Evolutionary conservation across 1,284 basidiomycete species (phyloP).

Genomic region (Ustilago crameri): DNA sequence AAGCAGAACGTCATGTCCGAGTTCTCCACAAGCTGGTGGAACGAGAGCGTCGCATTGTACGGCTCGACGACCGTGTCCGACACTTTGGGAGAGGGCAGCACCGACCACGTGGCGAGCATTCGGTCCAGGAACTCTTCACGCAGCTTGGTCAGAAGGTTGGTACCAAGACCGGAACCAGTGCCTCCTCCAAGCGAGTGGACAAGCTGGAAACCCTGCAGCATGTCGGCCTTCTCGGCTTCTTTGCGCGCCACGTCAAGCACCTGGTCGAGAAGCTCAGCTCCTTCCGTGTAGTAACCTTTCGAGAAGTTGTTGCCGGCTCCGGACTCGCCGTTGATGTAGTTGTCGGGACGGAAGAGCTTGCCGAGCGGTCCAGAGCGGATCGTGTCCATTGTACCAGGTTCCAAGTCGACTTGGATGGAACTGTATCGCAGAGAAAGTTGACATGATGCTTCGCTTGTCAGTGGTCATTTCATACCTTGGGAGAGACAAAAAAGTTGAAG

Average conservation of each 20-base stretch:
- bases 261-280: slow-evolving; percentile 86
- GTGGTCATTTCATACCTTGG: neutral
- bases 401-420: slow-evolving; percentile 88
- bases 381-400: slow-evolving; percentile 85
- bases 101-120: slow-evolving; percentile 91
- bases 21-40: slow-evolving; percentile 89
- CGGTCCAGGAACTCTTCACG: slow-evolving; percentile 72
- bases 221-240: slow-evolving; percentile 79
- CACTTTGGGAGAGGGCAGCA: slow-evolving; percentile 91
- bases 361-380: slow-evolving; percentile 77
- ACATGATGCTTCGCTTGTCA: neutral
- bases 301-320: slow-evolving; percentile 94
- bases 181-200: slow-evolving; percentile 93
- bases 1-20: slow-evolving; percentile 89
- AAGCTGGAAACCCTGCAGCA: slow-evolving; percentile 92
- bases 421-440: slow-evolving; percentile 75
- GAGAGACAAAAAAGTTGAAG: too few relatives aligned
- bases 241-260: slow-evolving; percentile 74
- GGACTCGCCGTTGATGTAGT: slow-evolving; percentile 74
- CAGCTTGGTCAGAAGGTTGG: slow-evolving; percentile 66
- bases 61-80: slow-evolving; percentile 96
- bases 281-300: slow-evolving; percentile 73
- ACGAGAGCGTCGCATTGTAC: slow-evolving; percentile 88
- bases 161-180: slow-evolving; percentile 66
- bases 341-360: slow-evolving; percentile 85